Conservation (phyloP, 2,329 filamentous ascomycete genomes). For the Colletotrichum sp. region DNA sequence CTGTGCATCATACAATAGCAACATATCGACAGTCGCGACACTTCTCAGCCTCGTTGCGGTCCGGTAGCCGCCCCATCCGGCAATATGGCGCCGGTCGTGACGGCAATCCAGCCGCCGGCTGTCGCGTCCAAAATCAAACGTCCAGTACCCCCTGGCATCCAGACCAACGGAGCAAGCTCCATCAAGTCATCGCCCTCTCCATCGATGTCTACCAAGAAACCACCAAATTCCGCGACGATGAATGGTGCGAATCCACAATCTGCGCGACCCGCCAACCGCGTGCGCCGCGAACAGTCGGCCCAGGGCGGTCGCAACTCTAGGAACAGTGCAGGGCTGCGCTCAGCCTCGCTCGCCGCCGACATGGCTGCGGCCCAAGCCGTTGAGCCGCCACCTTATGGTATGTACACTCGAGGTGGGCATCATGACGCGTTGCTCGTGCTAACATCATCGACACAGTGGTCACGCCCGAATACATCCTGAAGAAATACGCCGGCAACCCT, state of each 20-base stretch:
- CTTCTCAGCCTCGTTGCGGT: not conserved
- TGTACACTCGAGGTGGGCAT: slow-evolving; percentile 1
- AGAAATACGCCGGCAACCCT: slow-evolving; percentile 74
- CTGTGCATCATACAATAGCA: not conserved
- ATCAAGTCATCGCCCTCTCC: slow-evolving; percentile 66
- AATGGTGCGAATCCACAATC: slow-evolving; percentile 44
- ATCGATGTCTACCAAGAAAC: slow-evolving; percentile 61
- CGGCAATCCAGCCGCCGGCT: slow-evolving; percentile 47
- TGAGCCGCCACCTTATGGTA: slow-evolving; percentile 61
- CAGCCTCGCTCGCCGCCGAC: slow-evolving; percentile 53
- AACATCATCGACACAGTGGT: slow-evolving; percentile 59
- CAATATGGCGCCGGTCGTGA: slow-evolving; percentile 62
- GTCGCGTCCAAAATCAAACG: slow-evolving; percentile 69
- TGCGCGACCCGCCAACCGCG: slow-evolving; percentile 59
- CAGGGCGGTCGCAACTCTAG: slow-evolving; percentile 54
- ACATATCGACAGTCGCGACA: not conserved
- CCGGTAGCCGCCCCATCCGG: slow-evolving; percentile 8
- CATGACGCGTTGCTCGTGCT: not conserved
- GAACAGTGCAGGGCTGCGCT: slow-evolving; percentile 55
- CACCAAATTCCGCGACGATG: slow-evolving; percentile 46
- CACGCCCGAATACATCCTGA: slow-evolving; percentile 79
- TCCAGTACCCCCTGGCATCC: slow-evolving; percentile 68
- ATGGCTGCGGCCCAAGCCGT: slow-evolving; percentile 36
- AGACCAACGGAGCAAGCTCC: slow-evolving; percentile 66
- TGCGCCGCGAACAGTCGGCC: slow-evolving; percentile 60